Base-by-base conservation (phyloP, 1,139 yeast species). In the Lodderomyces theae region DNA sequence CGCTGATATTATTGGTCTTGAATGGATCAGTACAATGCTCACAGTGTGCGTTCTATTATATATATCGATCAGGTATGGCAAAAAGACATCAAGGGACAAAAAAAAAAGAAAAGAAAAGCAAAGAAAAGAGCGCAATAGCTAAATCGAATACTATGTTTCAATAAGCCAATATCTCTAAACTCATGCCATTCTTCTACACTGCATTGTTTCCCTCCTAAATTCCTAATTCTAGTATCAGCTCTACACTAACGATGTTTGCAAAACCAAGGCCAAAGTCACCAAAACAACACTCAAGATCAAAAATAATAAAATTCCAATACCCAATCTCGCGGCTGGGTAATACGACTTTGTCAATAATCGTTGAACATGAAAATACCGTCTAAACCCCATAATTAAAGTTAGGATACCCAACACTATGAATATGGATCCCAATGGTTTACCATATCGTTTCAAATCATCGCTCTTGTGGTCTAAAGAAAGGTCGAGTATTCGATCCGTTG, bases 331-430 rank as follows among this genome's bases (percentile, higher is more conserved):
- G 11, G 65, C 67, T 11, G 70, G 69, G 40, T 58, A 65, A 36
- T 55, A 47, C 41, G 57, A 56, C 34, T 56, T 49, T 2, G 58
- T 51, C 10, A 65, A 51, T 43, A 57, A 44, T 11, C 51, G 50
- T 43, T 65, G 71, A 5, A 69, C 74, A 30, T 57, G 56, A 48
- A 66, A 69, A 46, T 58, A 69, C 34, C 74, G 47, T 11, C 51
- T 30, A 28, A 63, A 49, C 3, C 75, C 74, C 44, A 57, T 56
- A 2, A 65, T 11, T 17, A 69, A 51, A 2, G 72, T 63, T 8
- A 56, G 35, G 4, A 69, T 66, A 1, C 74, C 75, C 39, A 69
- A 45, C 3, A 56, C 34, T 5, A 69, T 63, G 44, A 69, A 69
- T 5, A 56, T 46, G 4, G 64, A 54, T 1, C 74, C 75, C 40